Evolutionary conservation across 306 rosid genomes (phyloP).

Genomic region (Oemleria cerasiformis): DNA sequence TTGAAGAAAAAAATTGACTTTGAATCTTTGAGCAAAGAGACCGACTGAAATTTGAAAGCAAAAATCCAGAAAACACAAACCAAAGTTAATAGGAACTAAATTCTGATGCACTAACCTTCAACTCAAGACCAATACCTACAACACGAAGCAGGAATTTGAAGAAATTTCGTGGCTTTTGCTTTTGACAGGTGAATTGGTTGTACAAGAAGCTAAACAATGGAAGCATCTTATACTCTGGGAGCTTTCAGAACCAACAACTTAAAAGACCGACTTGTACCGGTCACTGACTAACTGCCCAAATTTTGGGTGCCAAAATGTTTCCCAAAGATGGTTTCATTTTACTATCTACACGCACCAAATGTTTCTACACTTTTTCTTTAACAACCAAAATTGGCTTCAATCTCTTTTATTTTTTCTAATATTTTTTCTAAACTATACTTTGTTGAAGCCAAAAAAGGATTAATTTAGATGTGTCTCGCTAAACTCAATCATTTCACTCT

Average conservation of each 20-base stretch:
- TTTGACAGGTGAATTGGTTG: neutral
- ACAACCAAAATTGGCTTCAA: too few species aligned
- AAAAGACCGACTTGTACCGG: neutral
- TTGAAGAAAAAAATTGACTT: neutral
- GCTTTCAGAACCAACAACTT: neutral
- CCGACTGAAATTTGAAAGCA: neutral
- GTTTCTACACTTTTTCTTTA: too few species aligned
- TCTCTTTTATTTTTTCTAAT: too few species aligned
- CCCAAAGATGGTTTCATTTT: too few species aligned
- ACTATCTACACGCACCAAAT: too few species aligned
- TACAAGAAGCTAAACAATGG: neutral
- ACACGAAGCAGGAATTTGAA: neutral
- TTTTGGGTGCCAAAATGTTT: too few species aligned
- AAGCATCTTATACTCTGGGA: neutral
- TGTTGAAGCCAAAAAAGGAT: too few species aligned
- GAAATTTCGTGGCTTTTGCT: neutral
- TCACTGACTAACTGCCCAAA: neutral
- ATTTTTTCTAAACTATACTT: too few species aligned
- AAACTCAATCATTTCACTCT: too few species aligned
- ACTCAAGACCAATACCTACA: too few species aligned
- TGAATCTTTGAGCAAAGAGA: neutral
- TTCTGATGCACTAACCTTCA: too few species aligned
- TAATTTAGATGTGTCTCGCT: too few species aligned
- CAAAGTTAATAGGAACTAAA: conserved; percentile 1
- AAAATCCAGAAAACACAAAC: neutral